Conservation (phyloP, 2,329 filamentous ascomycete genomes). For the Hymenoscyphus infarciens region DNA sequence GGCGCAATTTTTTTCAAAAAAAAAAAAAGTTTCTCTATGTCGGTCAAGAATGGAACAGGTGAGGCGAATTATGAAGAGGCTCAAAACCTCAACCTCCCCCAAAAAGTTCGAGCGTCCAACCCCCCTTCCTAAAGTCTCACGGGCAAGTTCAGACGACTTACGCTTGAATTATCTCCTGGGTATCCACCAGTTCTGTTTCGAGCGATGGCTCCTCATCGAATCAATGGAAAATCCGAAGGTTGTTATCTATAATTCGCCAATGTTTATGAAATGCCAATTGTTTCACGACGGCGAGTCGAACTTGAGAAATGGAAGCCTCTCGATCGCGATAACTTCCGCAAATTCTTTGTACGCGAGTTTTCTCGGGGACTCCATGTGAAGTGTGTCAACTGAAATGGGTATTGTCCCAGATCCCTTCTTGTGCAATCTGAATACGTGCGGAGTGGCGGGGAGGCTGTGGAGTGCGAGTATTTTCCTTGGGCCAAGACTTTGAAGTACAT, state of each 20-base stretch:
- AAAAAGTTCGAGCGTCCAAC: background rate
- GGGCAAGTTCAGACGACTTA: constrained; percentile 3
- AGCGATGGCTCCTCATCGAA: background rate
- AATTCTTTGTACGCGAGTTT: background rate
- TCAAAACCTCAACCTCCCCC: too few relatives aligned
- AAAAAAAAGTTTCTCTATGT: too few relatives aligned
- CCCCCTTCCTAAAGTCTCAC: background rate
- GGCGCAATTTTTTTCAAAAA: too few relatives aligned
- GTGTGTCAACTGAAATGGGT: background rate
- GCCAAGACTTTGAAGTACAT: constrained; percentile 2
- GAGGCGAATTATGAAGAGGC: too few relatives aligned
- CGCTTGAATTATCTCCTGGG: background rate
- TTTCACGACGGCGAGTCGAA: background rate
- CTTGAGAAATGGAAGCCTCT: background rate
- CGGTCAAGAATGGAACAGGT: too few relatives aligned
- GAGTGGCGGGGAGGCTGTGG: background rate
- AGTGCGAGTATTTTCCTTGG: background rate
- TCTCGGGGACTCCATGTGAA: background rate
- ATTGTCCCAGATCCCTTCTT: background rate
- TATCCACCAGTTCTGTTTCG: background rate
- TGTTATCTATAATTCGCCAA: background rate
- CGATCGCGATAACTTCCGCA: background rate
- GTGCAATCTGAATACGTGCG: background rate
- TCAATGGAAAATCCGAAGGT: too few relatives aligned
- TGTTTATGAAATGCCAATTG: constrained; percentile 1